These are phyloP conservation scores for Nepenthes alata DNA, from an alignment of 179 eudicot species.

Conservation along the genomic window DNA sequence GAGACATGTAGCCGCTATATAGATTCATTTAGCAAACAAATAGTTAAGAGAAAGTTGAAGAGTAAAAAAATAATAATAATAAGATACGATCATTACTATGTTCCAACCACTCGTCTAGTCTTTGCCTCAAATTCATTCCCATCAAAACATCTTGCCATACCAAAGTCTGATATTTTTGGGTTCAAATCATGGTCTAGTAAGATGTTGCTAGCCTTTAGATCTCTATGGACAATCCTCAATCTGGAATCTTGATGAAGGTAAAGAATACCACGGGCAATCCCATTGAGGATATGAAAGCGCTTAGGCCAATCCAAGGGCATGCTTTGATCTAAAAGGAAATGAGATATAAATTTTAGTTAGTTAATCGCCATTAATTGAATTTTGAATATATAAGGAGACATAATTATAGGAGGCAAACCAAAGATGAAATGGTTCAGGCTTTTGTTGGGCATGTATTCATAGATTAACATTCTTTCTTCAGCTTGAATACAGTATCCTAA, in stretches of 20 bases:
- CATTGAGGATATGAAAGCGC: conserved; percentile 6
- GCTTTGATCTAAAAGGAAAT: neutral
- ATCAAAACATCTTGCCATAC: conserved; percentile 3
- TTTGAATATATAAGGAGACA: too few species aligned
- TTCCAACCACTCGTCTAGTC: conserved; percentile 6
- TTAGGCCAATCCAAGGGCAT: conserved; percentile 1
- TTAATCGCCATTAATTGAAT: too few species aligned
- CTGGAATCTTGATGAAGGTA: conserved; percentile 11
- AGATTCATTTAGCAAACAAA: neutral
- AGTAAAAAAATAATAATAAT: neutral
- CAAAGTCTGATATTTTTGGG: conserved; percentile 7
- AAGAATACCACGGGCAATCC: conserved; percentile 7
- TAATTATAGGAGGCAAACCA: conserved; percentile 8
- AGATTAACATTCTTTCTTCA: conserved; percentile 19
- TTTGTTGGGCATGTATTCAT: conserved; percentile 22
- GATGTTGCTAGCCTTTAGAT: conserved; percentile 8
- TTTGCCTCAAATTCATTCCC: conserved; percentile 2
- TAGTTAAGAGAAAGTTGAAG: neutral
- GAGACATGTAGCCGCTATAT: conserved; percentile 8
- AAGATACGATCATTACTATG: conserved; percentile 4
- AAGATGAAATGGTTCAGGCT: conserved; percentile 15
- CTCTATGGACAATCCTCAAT: conserved; percentile 8
- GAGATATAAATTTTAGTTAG: too few species aligned
- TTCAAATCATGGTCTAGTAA: conserved; percentile 2
- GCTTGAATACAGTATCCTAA: conserved; percentile 17